Percentiles rank a stretch among this genome's conserved stretches.
phyloP scores from a whole-genome alignment of 1,139 yeast genomes.

The Williopsis jadinii region DNA sequence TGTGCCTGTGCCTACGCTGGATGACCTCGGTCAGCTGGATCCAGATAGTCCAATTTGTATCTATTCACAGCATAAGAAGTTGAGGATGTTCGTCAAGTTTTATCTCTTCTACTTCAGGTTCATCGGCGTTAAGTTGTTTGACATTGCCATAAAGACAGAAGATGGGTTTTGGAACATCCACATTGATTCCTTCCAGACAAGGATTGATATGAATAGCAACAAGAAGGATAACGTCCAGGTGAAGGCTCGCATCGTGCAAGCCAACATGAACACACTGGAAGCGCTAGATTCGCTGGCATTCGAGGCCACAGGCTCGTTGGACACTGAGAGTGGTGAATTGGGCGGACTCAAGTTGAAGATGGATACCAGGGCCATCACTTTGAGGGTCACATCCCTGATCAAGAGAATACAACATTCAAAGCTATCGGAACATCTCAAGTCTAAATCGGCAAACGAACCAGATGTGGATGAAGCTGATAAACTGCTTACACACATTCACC shows the following conservation, averaged over 20 bases:
- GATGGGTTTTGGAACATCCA: conserved; percentile 9
- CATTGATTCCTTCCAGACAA: conserved; percentile 9
- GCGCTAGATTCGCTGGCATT: conserved; percentile 14
- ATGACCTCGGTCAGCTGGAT: conserved; percentile 13
- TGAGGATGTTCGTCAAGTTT: conserved; percentile 11
- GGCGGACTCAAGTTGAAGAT: conserved; percentile 16
- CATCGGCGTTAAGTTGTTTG: conserved; percentile 15
- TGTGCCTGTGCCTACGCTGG: conserved; percentile 1
- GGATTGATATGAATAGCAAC: conserved; percentile 10
- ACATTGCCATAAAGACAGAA: conserved; percentile 8
- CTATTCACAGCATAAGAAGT: conserved; percentile 13
- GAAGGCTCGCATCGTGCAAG: conserved; percentile 12
- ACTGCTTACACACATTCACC: conserved; percentile 4
- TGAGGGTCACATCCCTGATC: conserved; percentile 21
- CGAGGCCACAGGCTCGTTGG: conserved; percentile 14
- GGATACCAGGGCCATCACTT: conserved; percentile 16
- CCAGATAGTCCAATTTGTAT: conserved; percentile 22
- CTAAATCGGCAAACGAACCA: neutral
- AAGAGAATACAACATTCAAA: conserved; percentile 2
- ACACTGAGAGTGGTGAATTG: conserved; percentile 20
- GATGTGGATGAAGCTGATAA: conserved; percentile 10
- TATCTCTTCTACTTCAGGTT: conserved; percentile 20
- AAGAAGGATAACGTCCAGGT: conserved; percentile 5
- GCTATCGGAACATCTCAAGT: neutral
- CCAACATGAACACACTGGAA: conserved; percentile 14